Conservation (phyloP, 306 rosid species). For the Rubus parviflorus region DNA sequence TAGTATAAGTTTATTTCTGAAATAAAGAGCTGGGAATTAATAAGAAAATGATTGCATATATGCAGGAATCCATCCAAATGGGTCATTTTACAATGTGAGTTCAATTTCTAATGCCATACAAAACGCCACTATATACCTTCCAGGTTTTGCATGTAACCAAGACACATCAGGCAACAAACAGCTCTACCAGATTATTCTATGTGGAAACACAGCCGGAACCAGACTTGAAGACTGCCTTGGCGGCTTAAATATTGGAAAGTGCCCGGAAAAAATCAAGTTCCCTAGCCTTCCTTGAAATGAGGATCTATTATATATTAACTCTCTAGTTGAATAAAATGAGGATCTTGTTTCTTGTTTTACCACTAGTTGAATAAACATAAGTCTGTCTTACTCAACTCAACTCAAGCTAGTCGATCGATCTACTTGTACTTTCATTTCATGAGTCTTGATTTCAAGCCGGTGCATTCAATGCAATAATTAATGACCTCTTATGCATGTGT, state of each 20-base stretch:
- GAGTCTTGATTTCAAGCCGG: no score
- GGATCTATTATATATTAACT: not conserved
- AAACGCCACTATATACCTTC: not conserved
- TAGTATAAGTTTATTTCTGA: not conserved
- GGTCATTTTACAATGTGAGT: not conserved
- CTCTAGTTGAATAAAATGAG: no score
- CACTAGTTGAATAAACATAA: no score
- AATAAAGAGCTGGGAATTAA: not conserved
- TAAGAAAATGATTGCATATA: not conserved
- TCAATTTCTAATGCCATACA: not conserved
- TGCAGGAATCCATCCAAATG: conserved; percentile 10
- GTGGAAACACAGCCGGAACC: conserved; percentile 6
- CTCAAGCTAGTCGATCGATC: no score
- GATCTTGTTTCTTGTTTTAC: not conserved
- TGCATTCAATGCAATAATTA: no score
- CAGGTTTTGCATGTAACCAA: not conserved
- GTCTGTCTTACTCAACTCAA: no score
- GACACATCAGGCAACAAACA: conserved; percentile 3
- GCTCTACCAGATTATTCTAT: not conserved
- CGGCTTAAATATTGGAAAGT: not conserved
- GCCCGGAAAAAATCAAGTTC: conserved; percentile 1
- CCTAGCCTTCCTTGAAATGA: not conserved
- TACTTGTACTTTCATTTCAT: no score
- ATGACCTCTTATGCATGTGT: no score
- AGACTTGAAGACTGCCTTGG: conserved; percentile 2